Conservation (phyloP, 805 yeast genomes). For the Candida sanyiensis region DNA sequence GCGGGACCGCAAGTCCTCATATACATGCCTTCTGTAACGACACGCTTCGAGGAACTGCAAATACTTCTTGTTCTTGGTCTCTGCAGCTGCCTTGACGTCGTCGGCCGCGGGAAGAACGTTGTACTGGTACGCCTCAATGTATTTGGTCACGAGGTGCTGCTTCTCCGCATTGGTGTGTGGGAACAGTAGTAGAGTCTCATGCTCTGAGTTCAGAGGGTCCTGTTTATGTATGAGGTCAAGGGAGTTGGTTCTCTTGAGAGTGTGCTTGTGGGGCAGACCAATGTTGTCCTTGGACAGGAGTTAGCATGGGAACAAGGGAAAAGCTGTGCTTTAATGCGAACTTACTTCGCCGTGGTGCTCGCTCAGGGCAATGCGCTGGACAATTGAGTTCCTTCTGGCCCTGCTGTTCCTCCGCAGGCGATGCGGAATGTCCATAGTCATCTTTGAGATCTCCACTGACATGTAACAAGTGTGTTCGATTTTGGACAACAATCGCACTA, state of each 20-base stretch:
- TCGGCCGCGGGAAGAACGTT: conserved; percentile 35
- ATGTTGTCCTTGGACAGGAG: conserved; percentile 4
- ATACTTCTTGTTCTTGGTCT: conserved; percentile 30
- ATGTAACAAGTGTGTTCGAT: too few relatives aligned
- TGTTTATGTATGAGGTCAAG: conserved; percentile 7
- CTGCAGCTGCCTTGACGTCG: conserved; percentile 34
- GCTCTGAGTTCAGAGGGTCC: background rate
- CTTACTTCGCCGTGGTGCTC: conserved; percentile 37
- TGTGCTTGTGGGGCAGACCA: background rate
- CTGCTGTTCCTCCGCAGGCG: conserved; percentile 25
- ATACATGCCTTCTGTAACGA: conserved; percentile 25
- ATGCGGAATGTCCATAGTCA: conserved; percentile 16
- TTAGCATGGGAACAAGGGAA: background rate
- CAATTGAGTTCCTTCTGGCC: conserved; percentile 56
- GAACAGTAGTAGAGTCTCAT: conserved; percentile 7
- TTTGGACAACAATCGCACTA: too few relatives aligned
- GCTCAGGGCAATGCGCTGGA: conserved; percentile 52
- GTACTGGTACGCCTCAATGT: conserved; percentile 36
- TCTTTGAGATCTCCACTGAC: conserved; percentile 7
- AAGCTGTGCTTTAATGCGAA: background rate
- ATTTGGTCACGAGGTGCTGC: conserved; percentile 29
- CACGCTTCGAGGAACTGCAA: conserved; percentile 29
- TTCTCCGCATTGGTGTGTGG: conserved; percentile 32
- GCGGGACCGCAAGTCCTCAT: conserved; percentile 37
- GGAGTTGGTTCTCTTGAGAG: conserved; percentile 16